Evolutionary conservation across 257 asterid species (phyloP), one percentile per base, ranked within the genome.

Genomic region (Sherardia arvensis): DNA sequence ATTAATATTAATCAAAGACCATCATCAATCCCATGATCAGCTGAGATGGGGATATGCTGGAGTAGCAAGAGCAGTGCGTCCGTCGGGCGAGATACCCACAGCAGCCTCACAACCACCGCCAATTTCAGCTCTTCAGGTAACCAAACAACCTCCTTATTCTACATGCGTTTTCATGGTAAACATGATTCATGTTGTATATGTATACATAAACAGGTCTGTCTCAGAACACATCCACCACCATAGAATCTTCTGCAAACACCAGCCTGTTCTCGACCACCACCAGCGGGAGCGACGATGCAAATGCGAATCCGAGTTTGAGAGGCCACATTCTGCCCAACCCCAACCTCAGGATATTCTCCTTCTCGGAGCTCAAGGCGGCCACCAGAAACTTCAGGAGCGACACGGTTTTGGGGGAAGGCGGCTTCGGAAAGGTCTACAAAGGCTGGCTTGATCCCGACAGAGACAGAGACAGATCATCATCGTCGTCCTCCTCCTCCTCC

Each of bases 321-420:
- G 47, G 47, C 7, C 83, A 79, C 66, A 81, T 84, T 78, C 64
- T 87, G 28, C 70, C 89, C 22, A 80, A 78, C 22, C 85, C 95
- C 8, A 87, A 74, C 77, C 67, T 87, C 64, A 80, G 85, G 79
- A 61, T 76, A 40, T 90, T 90, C 81, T 55, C 84, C 12, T 79
- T 80, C 48, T 51, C 76, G 1, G 97, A 85, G 30, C 94, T 90
- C 32, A 84, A 21, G 80, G 68, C 66, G 1, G 95, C 95, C 27
- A 88, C 98, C 5, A 79, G 84, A 57, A 84, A 83, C 67, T 91
- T 91, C 76, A 81, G 83, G 64, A 69, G n/a, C 30, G 94, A 88
- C 69, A 81, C 89, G 0, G 88, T 91, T 62, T 79, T 91, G 12
- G 98, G 96, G 26, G 98, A 88, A 65, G 98, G 98, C n/a, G 98